Evolutionary conservation across 305 asterid species (phyloP).

Genomic region (Fraxinus dipetala): DNA sequence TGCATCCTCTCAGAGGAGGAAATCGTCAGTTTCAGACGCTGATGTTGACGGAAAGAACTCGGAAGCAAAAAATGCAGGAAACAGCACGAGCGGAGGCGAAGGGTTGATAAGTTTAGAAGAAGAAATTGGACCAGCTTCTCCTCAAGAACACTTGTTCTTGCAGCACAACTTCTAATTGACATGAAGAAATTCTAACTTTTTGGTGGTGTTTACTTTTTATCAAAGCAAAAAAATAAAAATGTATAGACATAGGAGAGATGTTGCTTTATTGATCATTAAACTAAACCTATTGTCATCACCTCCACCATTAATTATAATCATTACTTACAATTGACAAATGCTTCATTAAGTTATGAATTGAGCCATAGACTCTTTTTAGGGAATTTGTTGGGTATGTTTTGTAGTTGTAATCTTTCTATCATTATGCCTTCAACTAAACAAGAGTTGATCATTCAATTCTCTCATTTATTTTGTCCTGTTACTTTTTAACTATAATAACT

Average conservation of each 20-base stretch:
- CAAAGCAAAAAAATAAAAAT: constrained; percentile 16
- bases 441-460: not conserved
- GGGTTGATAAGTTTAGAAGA: constrained; percentile 47
- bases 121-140: constrained; percentile 55
- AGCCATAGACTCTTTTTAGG: not conserved
- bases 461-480: not conserved
- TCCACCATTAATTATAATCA: not conserved
- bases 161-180: constrained; percentile 39
- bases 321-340: not conserved
- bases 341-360: not conserved
- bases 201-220: constrained; percentile 8
- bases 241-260: constrained; percentile 25
- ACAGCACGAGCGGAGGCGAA: constrained; percentile 26
- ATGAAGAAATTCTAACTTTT: constrained; percentile 3
- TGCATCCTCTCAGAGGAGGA: constrained; percentile 51
- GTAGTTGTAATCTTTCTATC: not conserved
- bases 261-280: constrained; percentile 12
- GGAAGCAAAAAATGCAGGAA: constrained; percentile 29
- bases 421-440: not conserved
- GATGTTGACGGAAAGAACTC: constrained; percentile 44
- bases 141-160: constrained; percentile 46
- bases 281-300: not conserved
- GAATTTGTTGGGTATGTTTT: not conserved
- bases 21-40: constrained; percentile 48
- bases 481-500: not conserved